These are phyloP conservation scores for Crassisporium funariophilum DNA, from an alignment of 768 basidiomycete species.

Conservation along the genomic window DNA sequence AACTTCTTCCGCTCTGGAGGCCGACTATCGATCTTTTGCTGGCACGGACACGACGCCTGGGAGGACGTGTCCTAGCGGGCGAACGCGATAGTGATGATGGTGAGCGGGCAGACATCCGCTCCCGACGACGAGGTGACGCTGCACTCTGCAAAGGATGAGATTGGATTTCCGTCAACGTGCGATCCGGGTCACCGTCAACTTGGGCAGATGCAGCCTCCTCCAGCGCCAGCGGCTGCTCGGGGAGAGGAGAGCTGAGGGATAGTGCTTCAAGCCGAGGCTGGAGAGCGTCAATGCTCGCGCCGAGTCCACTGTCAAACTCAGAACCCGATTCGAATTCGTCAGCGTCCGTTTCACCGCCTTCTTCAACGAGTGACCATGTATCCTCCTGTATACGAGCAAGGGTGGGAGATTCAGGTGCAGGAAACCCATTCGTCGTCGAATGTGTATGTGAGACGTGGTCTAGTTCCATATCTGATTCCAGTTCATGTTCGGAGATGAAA, in stretches of 20 bases:
- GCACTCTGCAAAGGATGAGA: conserved; percentile 26
- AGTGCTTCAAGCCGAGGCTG: conserved; percentile 21
- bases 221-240: background rate
- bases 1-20: conserved; percentile 18
- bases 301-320: conserved; percentile 21
- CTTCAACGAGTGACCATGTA: conserved; percentile 22
- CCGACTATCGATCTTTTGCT: conserved; percentile 22
- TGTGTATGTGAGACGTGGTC: conserved; percentile 34
- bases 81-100: conserved; percentile 60
- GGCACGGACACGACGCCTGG: conserved; percentile 17
- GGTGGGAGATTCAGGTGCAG: conserved; percentile 4
- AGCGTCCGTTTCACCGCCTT: conserved; percentile 6
- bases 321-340: conserved; percentile 29
- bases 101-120: conserved; percentile 32
- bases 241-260: conserved; percentile 8
- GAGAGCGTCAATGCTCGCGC: conserved; percentile 20
- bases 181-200: conserved; percentile 17
- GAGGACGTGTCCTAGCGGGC: conserved; percentile 41
- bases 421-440: conserved; percentile 28
- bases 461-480: conserved; percentile 50
- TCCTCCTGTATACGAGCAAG: conserved; percentile 32
- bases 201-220: conserved; percentile 2
- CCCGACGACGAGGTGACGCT: conserved; percentile 31
- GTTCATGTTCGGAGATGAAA: conserved; percentile 49
- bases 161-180: conserved; percentile 20